Evolutionary conservation across 106 monocot species (phyloP), one percentile per base, ranked within the genome.

Genomic region (Phalaenopsis equestris): DNA sequence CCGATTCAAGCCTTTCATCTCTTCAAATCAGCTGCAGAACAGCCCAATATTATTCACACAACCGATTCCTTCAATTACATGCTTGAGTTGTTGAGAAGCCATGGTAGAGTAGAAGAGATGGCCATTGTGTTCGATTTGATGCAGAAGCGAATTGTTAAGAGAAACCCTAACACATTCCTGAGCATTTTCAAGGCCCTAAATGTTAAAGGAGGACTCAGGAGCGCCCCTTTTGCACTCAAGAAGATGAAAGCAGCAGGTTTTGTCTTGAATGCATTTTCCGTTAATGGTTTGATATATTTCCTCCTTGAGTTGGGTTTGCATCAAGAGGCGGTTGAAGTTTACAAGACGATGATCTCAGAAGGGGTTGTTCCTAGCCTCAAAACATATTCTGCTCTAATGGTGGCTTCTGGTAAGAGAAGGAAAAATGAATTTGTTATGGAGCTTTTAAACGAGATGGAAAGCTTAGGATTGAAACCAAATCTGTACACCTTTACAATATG

Each of bases 401-500:
- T 93, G 67, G 94, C 94, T n/a, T 65, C 87, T 1, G 94, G 94
- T 76, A 94, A 88, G 85, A 91, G 84, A 78, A 91, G 87, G 67
- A 83, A 91, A 75, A 78, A 75, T 1, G 75, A 89, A 36, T 82
- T 79, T 8, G 93, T 93, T 57, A 82, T 95, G 87, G 72, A 67
- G 36, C 88, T 99, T 74, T 76, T 99, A 73, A 78, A 67, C 45
- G 89, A 99, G 77, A 99, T 99, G 98, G 84, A 93, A 83, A 21
- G 23, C 12, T 77, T 87, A 42, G 94, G 98, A 3, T 84, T 93
- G 80, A 91, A 77, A 67, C 98, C 93, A 1, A 99, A 99, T 81
- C 90, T 99, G 4, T 99, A 95, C 78, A 99, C 94, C 30, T 99
- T 88, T 49, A 99, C 94, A 48, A 99, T 99, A 75, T 99, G 94